These are phyloP conservation scores for Limtongia smithiae DNA, from an alignment of 805 yeast genomes.

Conservation along the genomic window DNA sequence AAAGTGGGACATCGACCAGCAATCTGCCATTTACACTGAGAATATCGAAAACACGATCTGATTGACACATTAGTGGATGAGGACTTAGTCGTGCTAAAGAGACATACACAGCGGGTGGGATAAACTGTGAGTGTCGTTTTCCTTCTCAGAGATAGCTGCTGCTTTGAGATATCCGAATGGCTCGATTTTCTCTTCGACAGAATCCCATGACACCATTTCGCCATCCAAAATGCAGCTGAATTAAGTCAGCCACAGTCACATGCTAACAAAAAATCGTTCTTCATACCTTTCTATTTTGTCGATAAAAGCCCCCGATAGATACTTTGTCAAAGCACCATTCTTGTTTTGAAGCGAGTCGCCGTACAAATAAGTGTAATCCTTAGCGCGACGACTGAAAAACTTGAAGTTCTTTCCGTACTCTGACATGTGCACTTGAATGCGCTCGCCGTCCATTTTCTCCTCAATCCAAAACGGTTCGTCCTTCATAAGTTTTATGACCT, in stretches of 20 bases:
- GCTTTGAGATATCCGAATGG: conserved; percentile 81
- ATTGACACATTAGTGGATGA: too few species aligned
- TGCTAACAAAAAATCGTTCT: too few species aligned
- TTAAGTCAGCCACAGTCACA: too few species aligned
- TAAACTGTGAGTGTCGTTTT: conserved; percentile 31
- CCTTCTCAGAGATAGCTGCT: conserved; percentile 56
- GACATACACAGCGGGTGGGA: conserved; percentile 36
- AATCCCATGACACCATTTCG: conserved; percentile 89
- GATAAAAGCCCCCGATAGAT: conserved; percentile 44
- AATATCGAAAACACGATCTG: conserved; percentile 61
- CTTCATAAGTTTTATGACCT: conserved; percentile 40
- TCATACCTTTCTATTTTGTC: conserved; percentile 39
- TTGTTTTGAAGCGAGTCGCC: conserved; percentile 47
- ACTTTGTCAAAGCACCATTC: conserved; percentile 54
- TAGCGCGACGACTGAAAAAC: conserved; percentile 63
- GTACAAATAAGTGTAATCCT: conserved; percentile 68
- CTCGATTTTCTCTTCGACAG: conserved; percentile 46
- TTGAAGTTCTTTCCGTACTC: conserved; percentile 45
- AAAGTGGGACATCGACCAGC: conserved; percentile 52
- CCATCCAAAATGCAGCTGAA: conserved; percentile 66
- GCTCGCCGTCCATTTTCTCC: conserved; percentile 91
- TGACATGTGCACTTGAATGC: conserved; percentile 71
- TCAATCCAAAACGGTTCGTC: conserved; percentile 62
- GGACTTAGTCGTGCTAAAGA: too few species aligned
- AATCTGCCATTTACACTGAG: conserved; percentile 64